Conservation (phyloP, 140 eudicot genomes). For the Anethum foeniculum region DNA sequence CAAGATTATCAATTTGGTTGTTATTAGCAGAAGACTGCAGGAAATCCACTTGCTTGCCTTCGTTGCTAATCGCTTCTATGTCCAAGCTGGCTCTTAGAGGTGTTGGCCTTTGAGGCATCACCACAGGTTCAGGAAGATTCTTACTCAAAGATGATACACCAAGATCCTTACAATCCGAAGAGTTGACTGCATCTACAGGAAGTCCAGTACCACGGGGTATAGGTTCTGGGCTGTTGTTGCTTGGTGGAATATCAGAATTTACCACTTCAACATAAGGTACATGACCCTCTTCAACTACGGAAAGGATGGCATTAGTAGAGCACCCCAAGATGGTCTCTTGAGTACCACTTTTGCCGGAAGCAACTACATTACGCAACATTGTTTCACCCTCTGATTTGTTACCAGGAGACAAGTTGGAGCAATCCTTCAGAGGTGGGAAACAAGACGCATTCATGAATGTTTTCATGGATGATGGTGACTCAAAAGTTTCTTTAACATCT, state of each 20-base stretch:
- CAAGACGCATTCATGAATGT: conserved; percentile 32
- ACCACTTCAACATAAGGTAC: conserved; percentile 14
- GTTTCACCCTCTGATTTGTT: conserved; percentile 16
- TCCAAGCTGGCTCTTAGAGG: conserved; percentile 16
- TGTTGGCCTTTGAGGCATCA: conserved; percentile 25
- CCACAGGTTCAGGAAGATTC: conserved; percentile 15
- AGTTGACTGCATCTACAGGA: conserved; percentile 19
- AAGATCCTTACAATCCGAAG: conserved; percentile 20
- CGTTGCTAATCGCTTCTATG: conserved; percentile 17
- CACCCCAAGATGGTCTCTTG: conserved; percentile 7
- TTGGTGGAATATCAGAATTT: conserved; percentile 13
- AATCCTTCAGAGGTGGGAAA: conserved; percentile 15
- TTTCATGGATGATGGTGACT: conserved; percentile 31
- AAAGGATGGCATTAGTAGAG: conserved; percentile 16
- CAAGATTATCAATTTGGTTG: conserved; percentile 22
- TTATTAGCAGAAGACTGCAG: conserved; percentile 16
- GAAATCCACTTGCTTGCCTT: conserved; percentile 16
- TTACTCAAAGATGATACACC: conserved; percentile 13
- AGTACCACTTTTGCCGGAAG: conserved; percentile 19
- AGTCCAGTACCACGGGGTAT: conserved; percentile 9
- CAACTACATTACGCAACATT: conserved; percentile 13
- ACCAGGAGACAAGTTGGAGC: conserved; percentile 24
- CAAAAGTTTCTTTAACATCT: conserved; percentile 32
- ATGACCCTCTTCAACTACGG: conserved; percentile 14
- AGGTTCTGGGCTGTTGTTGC: conserved; percentile 17